phyloP scores from a whole-genome alignment of 345 rosid species.

The Clarkia xantiana region DNA sequence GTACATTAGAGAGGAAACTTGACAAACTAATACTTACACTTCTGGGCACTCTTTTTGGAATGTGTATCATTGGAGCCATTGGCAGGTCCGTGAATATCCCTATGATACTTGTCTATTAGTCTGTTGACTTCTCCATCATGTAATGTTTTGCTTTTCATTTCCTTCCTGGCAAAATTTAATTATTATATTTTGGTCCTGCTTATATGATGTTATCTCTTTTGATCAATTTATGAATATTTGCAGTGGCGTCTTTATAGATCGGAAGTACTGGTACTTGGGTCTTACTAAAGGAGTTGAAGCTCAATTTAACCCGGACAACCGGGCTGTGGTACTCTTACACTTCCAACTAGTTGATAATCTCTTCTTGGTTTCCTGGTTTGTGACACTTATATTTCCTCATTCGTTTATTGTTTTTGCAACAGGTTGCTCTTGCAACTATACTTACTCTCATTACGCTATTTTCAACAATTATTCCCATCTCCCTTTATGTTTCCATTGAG shows the following conservation, averaged over 20 bases:
- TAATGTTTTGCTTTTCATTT: conserved; percentile 5
- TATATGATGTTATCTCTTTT: conserved; percentile 7
- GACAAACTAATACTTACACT: conserved; percentile 92
- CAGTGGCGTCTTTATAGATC: conserved; percentile 79
- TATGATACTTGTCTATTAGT: not conserved
- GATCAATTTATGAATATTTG: conserved; percentile 22
- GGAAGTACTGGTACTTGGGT: conserved; percentile 56
- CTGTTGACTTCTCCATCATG: not conserved
- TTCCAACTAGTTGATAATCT: conserved; percentile 5
- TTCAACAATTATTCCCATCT: conserved; percentile 93
- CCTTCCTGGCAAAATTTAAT: not conserved
- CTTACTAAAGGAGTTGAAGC: conserved; percentile 31
- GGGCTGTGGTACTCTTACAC: conserved; percentile 48
- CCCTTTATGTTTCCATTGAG: conserved; percentile 97
- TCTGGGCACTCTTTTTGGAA: conserved; percentile 65
- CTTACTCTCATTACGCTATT: conserved; percentile 87
- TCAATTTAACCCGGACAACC: conserved; percentile 63
- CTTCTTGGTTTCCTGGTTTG: not conserved
- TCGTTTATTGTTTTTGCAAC: conserved; percentile 17
- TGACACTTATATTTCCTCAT: conserved; percentile 3
- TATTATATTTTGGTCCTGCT: conserved; percentile 4
- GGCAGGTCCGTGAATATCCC: conserved; percentile 45
- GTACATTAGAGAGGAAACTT: conserved; percentile 96
- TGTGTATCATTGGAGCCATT: conserved; percentile 89
- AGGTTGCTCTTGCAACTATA: conserved; percentile 66